Conservation (phyloP, 371 early-diverging fungal genomes). For the Polyrhizophydium stewartii region DNA sequence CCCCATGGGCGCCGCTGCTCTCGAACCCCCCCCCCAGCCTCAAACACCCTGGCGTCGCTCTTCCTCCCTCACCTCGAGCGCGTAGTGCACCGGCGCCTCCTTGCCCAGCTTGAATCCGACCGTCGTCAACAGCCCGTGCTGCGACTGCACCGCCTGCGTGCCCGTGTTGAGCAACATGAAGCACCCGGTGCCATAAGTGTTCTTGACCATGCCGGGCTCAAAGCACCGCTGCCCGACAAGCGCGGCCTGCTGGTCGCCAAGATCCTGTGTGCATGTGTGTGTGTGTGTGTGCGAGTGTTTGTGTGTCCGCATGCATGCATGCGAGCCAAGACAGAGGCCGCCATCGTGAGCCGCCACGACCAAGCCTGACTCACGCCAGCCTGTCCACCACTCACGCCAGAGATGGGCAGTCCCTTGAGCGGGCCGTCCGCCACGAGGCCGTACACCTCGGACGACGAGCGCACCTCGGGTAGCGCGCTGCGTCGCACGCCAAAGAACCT, state of each 20-base stretch:
- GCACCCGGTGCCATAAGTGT: conserved; percentile 96
- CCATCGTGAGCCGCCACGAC: too few species aligned
- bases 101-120: conserved; percentile 87
- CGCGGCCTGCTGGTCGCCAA: conserved; percentile 98
- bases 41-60: not conserved
- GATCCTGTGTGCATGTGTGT: conserved; percentile 42
- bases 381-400: conserved; percentile 18
- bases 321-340: too few species aligned
- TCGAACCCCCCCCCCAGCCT: too few species aligned
- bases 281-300: too few species aligned
- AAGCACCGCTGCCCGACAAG: conserved; percentile 94
- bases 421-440: conserved; percentile 62
- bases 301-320: too few species aligned
- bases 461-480: conserved; percentile 71
- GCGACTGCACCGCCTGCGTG: conserved; percentile 66
- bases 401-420: conserved; percentile 32
- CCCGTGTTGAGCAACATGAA: conserved; percentile 96
- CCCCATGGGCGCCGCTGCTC: not conserved
- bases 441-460: conserved; percentile 80
- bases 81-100: conserved; percentile 69
- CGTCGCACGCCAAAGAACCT: conserved; percentile 67
- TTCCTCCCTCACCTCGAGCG: conserved; percentile 71
- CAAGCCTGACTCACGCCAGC: too few species aligned
- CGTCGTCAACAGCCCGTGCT: conserved; percentile 85
- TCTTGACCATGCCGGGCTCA: conserved; percentile 82